Base-by-base conservation (phyloP, 371 early-diverging fungal genomes). In the Lichtheimia corymbifera region DNA sequence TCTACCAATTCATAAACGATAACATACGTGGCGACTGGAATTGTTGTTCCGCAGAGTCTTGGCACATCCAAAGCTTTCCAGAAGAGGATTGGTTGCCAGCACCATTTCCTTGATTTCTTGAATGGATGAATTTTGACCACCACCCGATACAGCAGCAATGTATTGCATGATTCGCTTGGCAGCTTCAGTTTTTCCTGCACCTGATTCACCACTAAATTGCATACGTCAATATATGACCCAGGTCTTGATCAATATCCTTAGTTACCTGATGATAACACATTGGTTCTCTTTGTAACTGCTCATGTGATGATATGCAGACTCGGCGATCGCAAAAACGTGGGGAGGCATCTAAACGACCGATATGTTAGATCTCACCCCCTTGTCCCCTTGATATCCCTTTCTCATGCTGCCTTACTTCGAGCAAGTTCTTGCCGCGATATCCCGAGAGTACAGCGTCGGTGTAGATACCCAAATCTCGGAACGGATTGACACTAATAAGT, bases 11-110 rank as follows among this genome's bases (percentile, higher is more conserved):
- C 7, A 17, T 27, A 44, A 35, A 35, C 11, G 3, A 44, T 11
- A 41, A 66, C 87, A 67, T 83, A 93, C 97, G 74, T 98, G 99
- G 22, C 99, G 91, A 85, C 93, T 92, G 2, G 97, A 97, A 78
- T 99, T 99, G 78, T 99, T 96, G 82, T 99, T 99, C 66, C 97
- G 87, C 61, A 97, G 72, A 2, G 99, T 99, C 73, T 99, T 98
- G 47, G 99, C 99, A 80, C 99, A 99, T 53, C 99, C 99, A 84
- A 99, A 99, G 58, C 97, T 93, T 79, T 99, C 99, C 22, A 99
- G 80, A 43, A 99, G 79, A 17, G 98, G 97, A 76, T 98, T 98
- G 5, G 97, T 95, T 20, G 94, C 97, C 61, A 97, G 80, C 53
- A 98, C 97, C 89, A 97, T 97, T 59, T 91, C 89, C 74, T 97